These are phyloP conservation scores for Asterophora parasitica DNA, from an alignment of 768 basidiomycete genomes.

Conservation along the genomic window DNA sequence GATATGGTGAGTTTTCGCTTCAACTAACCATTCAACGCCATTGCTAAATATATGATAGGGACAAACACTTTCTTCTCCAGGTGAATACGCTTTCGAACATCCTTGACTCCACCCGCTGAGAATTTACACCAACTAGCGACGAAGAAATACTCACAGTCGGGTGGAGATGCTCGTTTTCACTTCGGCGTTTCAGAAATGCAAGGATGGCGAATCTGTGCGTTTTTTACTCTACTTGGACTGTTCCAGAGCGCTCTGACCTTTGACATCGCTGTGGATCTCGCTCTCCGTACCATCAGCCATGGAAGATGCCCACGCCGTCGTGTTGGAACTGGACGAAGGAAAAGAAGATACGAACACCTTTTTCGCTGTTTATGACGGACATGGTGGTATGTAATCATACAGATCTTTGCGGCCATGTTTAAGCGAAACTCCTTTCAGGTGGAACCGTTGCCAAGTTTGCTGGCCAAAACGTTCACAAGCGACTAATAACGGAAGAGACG, in stretches of 20 bases:
- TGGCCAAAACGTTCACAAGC: conserved; percentile 77
- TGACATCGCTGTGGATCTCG: neutral
- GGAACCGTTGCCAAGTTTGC: conserved; percentile 83
- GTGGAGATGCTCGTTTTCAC: conserved; percentile 61
- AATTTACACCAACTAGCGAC: conserved; percentile 48
- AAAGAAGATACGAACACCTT: conserved; percentile 59
- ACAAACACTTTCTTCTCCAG: conserved; percentile 81
- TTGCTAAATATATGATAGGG: conserved; percentile 45
- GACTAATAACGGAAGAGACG: conserved; percentile 64
- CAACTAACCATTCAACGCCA: conserved; percentile 6
- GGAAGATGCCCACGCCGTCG: conserved; percentile 90
- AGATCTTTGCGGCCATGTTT: conserved; percentile 3
- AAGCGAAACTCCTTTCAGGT: conserved; percentile 40
- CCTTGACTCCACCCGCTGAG: conserved; percentile 9
- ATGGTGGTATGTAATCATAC: conserved; percentile 67
- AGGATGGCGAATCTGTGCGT: conserved; percentile 97
- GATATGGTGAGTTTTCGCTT: conserved; percentile 26
- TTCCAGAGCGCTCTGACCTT: neutral
- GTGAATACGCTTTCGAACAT: conserved; percentile 35
- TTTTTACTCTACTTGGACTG: conserved; percentile 6
- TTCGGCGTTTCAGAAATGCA: conserved; percentile 96
- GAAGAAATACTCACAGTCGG: conserved; percentile 73
- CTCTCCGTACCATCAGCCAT: conserved; percentile 56
- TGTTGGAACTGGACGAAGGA: conserved; percentile 62
- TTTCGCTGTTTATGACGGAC: conserved; percentile 98